Conservation (phyloP, 352 stramenopile genomes). For the Globisporangium viniferum region DNA sequence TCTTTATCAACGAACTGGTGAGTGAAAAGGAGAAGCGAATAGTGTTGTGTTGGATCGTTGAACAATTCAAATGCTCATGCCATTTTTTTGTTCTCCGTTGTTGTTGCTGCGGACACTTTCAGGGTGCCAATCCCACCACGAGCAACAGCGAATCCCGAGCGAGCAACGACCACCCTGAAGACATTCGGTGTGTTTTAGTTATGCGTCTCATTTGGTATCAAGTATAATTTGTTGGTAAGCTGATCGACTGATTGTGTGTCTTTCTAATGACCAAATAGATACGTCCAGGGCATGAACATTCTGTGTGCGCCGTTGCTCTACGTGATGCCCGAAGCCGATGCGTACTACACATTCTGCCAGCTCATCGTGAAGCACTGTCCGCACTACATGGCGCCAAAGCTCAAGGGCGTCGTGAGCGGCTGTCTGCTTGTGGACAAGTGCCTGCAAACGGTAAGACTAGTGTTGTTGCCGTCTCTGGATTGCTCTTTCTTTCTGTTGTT, state of each 20-base stretch:
- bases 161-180: slow-evolving; percentile 31
- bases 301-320: slow-evolving; percentile 89
- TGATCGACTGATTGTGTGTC: neutral
- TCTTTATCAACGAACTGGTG: slow-evolving; percentile 88
- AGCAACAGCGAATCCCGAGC: slow-evolving; percentile 16
- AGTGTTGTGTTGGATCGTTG: too few relatives aligned
- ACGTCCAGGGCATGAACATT: slow-evolving; percentile 94
- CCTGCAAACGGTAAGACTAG: slow-evolving; percentile 45
- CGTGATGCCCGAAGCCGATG: slow-evolving; percentile 89
- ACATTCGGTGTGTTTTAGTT: slow-evolving; percentile 29
- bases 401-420: slow-evolving; percentile 79
- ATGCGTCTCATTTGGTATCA: neutral
- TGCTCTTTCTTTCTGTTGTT: neutral
- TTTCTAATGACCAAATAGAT: slow-evolving; percentile 26
- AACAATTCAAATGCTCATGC: too few relatives aligned
- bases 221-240: neutral
- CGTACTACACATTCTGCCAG: slow-evolving; percentile 89
- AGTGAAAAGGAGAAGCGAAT: neutral
- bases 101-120: neutral
- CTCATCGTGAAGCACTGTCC: slow-evolving; percentile 87
- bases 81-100: neutral
- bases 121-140: slow-evolving; percentile 28
- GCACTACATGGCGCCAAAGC: slow-evolving; percentile 86
- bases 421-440: slow-evolving; percentile 84
- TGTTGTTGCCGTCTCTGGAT: neutral